phyloP scores from a whole-genome alignment of 169 alveolate genomes.

The Plasmodium vinckei region DNA sequence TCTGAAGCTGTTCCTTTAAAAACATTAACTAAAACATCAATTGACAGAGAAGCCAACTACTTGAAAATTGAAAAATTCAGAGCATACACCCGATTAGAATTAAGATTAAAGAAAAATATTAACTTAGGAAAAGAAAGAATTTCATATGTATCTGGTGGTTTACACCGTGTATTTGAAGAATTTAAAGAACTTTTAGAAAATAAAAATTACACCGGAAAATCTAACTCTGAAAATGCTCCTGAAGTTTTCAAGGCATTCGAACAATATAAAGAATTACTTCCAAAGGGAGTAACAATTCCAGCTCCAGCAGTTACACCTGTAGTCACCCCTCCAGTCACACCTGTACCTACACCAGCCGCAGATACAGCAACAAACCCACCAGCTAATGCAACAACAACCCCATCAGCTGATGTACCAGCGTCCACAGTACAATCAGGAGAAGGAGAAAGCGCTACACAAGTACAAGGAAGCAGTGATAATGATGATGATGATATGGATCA shows the following conservation, averaged over 20 bases:
- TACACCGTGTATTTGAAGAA: constrained; percentile 36
- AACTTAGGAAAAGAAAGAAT: constrained; percentile 40
- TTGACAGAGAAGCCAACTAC: constrained; percentile 36
- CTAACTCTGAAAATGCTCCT: neutral
- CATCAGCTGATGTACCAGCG: neutral
- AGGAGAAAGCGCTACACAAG: neutral
- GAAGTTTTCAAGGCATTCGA: constrained; percentile 16
- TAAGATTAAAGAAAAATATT: constrained; percentile 13
- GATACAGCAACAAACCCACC: neutral
- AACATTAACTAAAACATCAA: constrained; percentile 20
- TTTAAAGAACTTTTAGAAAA: constrained; percentile 28
- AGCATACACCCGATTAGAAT: constrained; percentile 34
- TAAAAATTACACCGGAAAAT: constrained; percentile 20
- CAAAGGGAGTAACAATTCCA: constrained; percentile 5
- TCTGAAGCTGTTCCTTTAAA: constrained; percentile 49
- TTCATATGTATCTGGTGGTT: constrained; percentile 30
- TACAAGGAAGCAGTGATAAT: neutral
- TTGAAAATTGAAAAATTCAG: constrained; percentile 34
- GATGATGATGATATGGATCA: constrained; percentile 19
- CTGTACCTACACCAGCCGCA: neutral
- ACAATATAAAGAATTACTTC: constrained; percentile 22
- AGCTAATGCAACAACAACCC: neutral
- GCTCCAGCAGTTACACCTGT: neutral
- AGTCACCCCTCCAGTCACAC: neutral
- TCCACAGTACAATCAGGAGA: neutral